Base-by-base conservation (phyloP, 768 basidiomycete species). In the Hygrophorus pudorinus region DNA sequence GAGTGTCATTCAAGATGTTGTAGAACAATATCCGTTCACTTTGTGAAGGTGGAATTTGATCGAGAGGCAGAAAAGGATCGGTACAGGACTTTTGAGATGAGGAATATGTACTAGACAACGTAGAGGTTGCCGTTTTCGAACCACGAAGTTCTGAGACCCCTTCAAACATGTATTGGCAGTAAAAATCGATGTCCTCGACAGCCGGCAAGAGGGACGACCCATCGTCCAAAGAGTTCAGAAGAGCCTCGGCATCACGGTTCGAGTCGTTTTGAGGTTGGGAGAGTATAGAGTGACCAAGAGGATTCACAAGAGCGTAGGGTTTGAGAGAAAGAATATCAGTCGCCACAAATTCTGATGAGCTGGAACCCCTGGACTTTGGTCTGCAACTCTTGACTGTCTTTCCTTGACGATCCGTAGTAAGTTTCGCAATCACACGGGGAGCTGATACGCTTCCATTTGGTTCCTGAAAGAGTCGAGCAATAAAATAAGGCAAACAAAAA, bases 21-120 rank as follows among this genome's bases (percentile, higher is more conserved):
- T 81, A 81, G 45, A 74, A 61, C 18, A 65, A 70, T 42, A 61
- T 56, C 28, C 78, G 73, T 54, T 79, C 74, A n/a, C 55, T 51
- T 44, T 59, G 48, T 11, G 67, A 64, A 37, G 78, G 61, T 16
- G 64, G 52, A 29, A 63, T 54, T 34, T 63, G 58, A 38, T 63
- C 59, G 11, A 39, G 12, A n/a, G 44, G 17, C 20, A 17, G 31
- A 13, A 18, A 16, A 35, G 17, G 12, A 16, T 27, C 32, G 27
- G 29, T 1, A 5, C 37, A 30, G 16, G 12, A 35, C 11, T 11
- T 13, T 24, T 30, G 33, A 11, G 13, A 2, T 2, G 42, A 34
- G 20, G 24, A 30, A 28, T 10, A 28, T 8, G 43, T 31, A 12
- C 9, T 42, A n/a, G 31, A 34, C 12, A n/a, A 10, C 11, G 13